A percentile compares a stretch with the other conserved stretches of the same genome.
phyloP scores from a whole-genome alignment of 352 stramenopile genomes.

The Phytopythium litorale region DNA sequence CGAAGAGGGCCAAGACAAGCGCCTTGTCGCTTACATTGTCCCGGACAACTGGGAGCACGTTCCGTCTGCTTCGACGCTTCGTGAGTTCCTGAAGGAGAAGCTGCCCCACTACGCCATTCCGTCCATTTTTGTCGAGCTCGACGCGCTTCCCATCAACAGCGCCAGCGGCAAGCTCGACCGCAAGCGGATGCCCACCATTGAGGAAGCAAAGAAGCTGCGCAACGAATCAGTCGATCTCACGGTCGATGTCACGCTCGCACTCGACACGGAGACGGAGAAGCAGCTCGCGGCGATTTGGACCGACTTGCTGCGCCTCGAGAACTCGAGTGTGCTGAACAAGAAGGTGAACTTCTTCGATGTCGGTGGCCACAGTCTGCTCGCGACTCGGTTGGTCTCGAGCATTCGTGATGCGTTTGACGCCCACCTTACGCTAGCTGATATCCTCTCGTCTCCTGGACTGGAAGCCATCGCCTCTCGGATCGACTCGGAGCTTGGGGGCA shows the following conservation, averaged over 20 bases:
- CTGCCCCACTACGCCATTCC: conserved; percentile 84
- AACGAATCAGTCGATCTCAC: conserved; percentile 74
- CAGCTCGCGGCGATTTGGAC: conserved; percentile 60
- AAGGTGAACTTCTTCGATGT: conserved; percentile 79
- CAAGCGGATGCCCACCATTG: conserved; percentile 79
- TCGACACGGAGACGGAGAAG: conserved; percentile 58
- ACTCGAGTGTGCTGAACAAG: conserved; percentile 46
- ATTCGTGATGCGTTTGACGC: conserved; percentile 62
- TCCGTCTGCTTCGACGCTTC: conserved; percentile 57
- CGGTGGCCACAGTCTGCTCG: conserved; percentile 74
- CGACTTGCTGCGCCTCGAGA: conserved; percentile 62
- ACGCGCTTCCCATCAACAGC: conserved; percentile 84
- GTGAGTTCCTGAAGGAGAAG: conserved; percentile 64
- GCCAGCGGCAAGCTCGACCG: conserved; percentile 87
- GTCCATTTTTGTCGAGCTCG: conserved; percentile 74
- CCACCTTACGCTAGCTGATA: conserved; percentile 72
- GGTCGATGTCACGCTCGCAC: conserved; percentile 29
- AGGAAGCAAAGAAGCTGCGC: conserved; percentile 62
- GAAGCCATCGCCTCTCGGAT: conserved; percentile 54
- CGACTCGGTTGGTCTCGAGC: conserved; percentile 65
- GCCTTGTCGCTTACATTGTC: conserved; percentile 91
- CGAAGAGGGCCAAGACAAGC: conserved; percentile 82
- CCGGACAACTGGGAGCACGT: conserved; percentile 68
- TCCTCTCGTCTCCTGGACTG: conserved; percentile 57
- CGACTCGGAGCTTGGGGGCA: conserved; percentile 24